Base-by-base conservation (phyloP, 805 yeast species). In the Candida peoriensis region DNA sequence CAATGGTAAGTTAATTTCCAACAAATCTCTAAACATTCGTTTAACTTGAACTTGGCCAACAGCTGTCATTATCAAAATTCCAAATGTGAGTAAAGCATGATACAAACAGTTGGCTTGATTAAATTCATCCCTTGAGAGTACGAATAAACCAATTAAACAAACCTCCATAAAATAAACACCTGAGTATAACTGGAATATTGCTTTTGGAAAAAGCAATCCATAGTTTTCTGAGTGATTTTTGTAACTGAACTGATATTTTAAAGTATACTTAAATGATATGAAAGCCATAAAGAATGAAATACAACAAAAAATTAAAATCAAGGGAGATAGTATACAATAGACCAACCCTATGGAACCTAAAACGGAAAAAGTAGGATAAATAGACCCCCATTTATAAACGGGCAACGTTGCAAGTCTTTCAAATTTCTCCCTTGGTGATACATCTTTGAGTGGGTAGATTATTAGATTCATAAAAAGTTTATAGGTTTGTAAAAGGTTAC, bases 111-210 rank as follows among this genome's bases (percentile, higher is more conserved):
- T 64, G 39, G 59, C 69, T 34, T 49, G 52, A 23, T 66, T 76
- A 6, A 59, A 34, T n/a, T 61, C 60, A 47, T 78, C 69, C 35
- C 66, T 64, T 42, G 80, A 79, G 12, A 83, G 57, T 27, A 84
- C 72, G 46, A 85, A 79, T 8, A 86, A 60, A 0, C 96, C 97
- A 27, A 84, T 69, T 47, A 88, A 58, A 42, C 89, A 82, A 24
- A 81, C 64, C 50, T 88, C 94, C 50, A 85, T 65, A 48, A 88
- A 84, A 54, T 88, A 88, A 2, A 88, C 60, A 0, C 97, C 97
- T 0, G 83, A 67, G 49, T 82, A 86, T 28, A 88, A 57, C 38
- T 86, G 95, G 38, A 81, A 68, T 14, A 88, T 57, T 0, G 95
- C 94, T 3, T 66, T 64, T 1, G 93, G 84, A 54, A 84, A 88